Evolutionary conservation across 1,284 basidiomycete genomes (phyloP).

Genomic region (Ustilago curta): DNA sequence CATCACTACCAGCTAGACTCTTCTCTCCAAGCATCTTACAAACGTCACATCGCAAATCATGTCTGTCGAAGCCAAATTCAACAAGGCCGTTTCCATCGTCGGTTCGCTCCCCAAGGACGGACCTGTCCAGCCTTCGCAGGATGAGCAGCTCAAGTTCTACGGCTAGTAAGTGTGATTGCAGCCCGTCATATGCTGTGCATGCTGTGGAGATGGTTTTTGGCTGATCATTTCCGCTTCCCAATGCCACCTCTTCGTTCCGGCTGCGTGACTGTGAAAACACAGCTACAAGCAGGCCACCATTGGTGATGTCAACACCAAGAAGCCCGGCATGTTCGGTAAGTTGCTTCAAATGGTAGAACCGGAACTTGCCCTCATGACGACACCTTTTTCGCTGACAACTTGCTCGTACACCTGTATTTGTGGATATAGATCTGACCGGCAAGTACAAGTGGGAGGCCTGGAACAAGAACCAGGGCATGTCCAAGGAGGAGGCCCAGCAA

Average conservation of each 20-base stretch:
- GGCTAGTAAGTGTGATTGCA: conserved; percentile 42
- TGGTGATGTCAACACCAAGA: conserved; percentile 67
- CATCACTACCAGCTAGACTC: not conserved
- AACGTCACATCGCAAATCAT: conserved; percentile 19
- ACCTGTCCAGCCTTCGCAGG: conserved; percentile 63
- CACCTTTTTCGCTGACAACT: not conserved
- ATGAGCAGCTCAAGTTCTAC: conserved; percentile 67
- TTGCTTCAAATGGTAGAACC: not conserved
- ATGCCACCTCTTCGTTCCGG: not conserved
- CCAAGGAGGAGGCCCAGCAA: conserved; percentile 61
- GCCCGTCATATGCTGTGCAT: too few species aligned
- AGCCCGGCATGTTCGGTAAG: conserved; percentile 67
- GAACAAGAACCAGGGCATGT: conserved; percentile 63
- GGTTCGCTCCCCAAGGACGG: conserved; percentile 58
- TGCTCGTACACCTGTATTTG: not conserved
- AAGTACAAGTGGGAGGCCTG: conserved; percentile 69
- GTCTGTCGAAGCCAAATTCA: conserved; percentile 60
- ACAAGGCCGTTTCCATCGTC: conserved; percentile 59
- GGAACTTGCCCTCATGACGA: not conserved
- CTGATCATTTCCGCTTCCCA: not conserved
- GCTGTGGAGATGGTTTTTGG: not conserved
- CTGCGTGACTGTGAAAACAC: not conserved
- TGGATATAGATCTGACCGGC: conserved; percentile 55
- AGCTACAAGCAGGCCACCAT: conserved; percentile 68
- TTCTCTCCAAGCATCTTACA: not conserved